Evolutionary conservation across 441 rosid genomes (phyloP), one percentile per base, ranked within the genome.

Genomic region (Sinapis alba): DNA sequence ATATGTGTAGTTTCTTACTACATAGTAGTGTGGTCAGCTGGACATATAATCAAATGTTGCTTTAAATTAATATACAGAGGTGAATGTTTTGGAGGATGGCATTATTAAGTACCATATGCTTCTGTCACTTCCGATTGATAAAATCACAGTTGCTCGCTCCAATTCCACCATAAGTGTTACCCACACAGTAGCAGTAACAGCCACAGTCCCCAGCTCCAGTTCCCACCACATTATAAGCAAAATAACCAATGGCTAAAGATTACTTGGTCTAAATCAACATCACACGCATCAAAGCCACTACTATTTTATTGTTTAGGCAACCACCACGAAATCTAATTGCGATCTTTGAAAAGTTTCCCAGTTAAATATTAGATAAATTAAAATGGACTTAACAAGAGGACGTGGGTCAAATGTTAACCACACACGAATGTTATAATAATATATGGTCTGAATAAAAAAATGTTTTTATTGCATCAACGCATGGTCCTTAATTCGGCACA

Each of bases 371-470:
- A 13, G 38, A 45, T 64, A 5, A 57, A 43, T 15, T 57, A 75
- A 30, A 53, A 3, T 62, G 43, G 36, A 58, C 26, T 65, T 38
- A 20, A 65, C 4, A 6, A 71, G 11, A 56, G 41, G 65, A 78
- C 81, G 81, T 72, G 77, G 77, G 65, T 60, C 64, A 60, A 59
- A 51, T 51, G n/a, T 13, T 36, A 72, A 60, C 81, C 81, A 72
- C 81, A 72, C 56, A 51, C 60, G 43, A 65, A 1, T 62, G 38
- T 69, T 62, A 69, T 69, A 43, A 69, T 57, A 76, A 6, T 38
- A 41, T 63, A 27, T 65, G 13, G 71, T 28, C 28, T 57, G 65
- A 45, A 64, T 57, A 69, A 57, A 45, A 30, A 63, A 56, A 16
- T 26, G 28, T n/a, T 18, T 58, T 58, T 41, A 64, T 47, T 57